Evolutionary conservation across 345 rosid species (phyloP).

Genomic region (Murraya koenigii): DNA sequence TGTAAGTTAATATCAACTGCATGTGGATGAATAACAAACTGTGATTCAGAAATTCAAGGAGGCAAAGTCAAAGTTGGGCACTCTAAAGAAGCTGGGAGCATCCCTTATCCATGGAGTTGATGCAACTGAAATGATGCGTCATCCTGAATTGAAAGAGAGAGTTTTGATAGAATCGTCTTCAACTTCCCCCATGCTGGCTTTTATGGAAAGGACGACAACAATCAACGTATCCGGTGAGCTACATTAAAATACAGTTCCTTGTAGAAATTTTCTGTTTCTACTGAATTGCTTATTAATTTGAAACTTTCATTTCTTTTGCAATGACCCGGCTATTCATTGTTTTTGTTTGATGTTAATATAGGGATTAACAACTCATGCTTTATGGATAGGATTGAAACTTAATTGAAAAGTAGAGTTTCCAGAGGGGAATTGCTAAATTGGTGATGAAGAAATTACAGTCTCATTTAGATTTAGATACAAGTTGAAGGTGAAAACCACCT

Average conservation of each 20-base stretch:
- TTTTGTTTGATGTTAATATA: neutral
- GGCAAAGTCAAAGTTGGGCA: slow-evolving; percentile 39
- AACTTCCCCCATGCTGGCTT: slow-evolving; percentile 74
- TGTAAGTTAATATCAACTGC: neutral
- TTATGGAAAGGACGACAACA: slow-evolving; percentile 38
- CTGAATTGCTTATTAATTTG: too few relatives aligned
- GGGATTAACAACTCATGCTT: neutral
- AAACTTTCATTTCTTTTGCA: too few relatives aligned
- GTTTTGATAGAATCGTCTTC: slow-evolving; percentile 49
- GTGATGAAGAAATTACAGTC: neutral
- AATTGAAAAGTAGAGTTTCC: neutral
- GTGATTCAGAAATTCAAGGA: slow-evolving; percentile 41
- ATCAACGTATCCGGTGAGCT: slow-evolving; percentile 28
- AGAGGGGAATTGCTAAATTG: neutral
- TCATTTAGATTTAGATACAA: neutral
- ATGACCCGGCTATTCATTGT: too few relatives aligned
- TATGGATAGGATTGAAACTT: neutral
- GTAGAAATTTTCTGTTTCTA: neutral
- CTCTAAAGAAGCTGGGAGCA: slow-evolving; percentile 41
- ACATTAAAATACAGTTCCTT: neutral
- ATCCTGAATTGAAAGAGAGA: slow-evolving; percentile 30
- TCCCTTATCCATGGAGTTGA: slow-evolving; percentile 44
- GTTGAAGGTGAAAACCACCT: neutral
- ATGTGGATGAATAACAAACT: slow-evolving; percentile 26
- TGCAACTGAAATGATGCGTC: slow-evolving; percentile 41